phyloP scores from a whole-genome alignment of 371 early-diverging fungal species.

The Mucor saturninus region DNA sequence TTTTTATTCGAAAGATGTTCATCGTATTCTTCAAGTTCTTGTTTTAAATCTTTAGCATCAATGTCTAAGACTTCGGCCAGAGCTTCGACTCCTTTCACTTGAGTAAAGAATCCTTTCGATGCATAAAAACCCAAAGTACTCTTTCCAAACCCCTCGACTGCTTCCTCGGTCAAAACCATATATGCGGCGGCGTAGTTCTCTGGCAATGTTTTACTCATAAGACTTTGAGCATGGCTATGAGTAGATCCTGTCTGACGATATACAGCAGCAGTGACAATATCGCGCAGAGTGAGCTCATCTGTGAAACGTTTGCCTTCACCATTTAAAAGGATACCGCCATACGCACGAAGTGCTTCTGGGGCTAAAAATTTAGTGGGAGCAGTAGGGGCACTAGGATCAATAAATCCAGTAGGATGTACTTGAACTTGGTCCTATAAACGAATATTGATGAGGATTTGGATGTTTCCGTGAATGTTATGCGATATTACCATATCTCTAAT shows the following conservation, averaged over 20 bases:
- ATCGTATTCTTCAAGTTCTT: slow-evolving; percentile 69
- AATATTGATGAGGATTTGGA: background rate
- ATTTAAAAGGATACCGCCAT: slow-evolving; percentile 74
- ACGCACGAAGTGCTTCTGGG: slow-evolving; percentile 85
- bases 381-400: slow-evolving; percentile 72
- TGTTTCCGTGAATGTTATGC: slow-evolving; percentile 18
- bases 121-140: slow-evolving; percentile 68
- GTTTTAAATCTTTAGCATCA: slow-evolving; percentile 39
- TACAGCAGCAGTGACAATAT: slow-evolving; percentile 61
- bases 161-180: slow-evolving; percentile 60
- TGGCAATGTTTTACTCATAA: slow-evolving; percentile 15
- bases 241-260: slow-evolving; percentile 24
- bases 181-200: slow-evolving; percentile 39
- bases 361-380: slow-evolving; percentile 69
- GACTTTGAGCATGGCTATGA: slow-evolving; percentile 21
- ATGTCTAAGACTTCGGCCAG: slow-evolving; percentile 66
- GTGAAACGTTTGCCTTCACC: slow-evolving; percentile 74
- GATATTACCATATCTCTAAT: slow-evolving; percentile 73
- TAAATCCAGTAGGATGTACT: slow-evolving; percentile 89
- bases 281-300: slow-evolving; percentile 73
- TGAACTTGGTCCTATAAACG: slow-evolving; percentile 56
- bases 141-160: slow-evolving; percentile 58
- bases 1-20: slow-evolving; percentile 32
- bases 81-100: slow-evolving; percentile 49
- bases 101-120: slow-evolving; percentile 62